Evolutionary conservation across 2,329 filamentous ascomycete genomes (phyloP).

Genomic region (Diplocarpon rosae): DNA sequence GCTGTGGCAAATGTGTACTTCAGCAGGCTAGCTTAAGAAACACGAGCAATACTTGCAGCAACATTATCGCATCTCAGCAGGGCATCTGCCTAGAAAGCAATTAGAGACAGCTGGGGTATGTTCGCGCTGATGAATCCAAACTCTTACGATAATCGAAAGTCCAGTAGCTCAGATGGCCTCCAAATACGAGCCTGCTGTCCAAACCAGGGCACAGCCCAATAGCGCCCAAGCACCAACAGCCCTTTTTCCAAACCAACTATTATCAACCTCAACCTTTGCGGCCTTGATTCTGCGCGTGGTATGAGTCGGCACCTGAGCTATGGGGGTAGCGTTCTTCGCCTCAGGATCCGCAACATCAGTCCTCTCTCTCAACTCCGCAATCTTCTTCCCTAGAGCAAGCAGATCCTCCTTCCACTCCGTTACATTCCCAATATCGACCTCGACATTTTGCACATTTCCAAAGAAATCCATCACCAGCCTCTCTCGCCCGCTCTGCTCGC

Average conservation of each 20-base stretch:
- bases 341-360: slow-evolving; percentile 24
- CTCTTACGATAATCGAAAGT: too few relatives aligned
- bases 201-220: slow-evolving; percentile 48
- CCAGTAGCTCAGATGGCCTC: slow-evolving; percentile 11
- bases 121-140: too few relatives aligned
- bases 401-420: slow-evolving; percentile 61
- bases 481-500: slow-evolving; percentile 63
- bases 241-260: slow-evolving; percentile 58
- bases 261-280: slow-evolving; percentile 52
- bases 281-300: slow-evolving; percentile 32
- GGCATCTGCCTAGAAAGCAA: too few relatives aligned
- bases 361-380: slow-evolving; percentile 38
- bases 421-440: slow-evolving; percentile 53
- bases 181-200: slow-evolving; percentile 45
- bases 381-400: slow-evolving; percentile 59
- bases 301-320: slow-evolving; percentile 8
- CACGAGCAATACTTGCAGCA: too few relatives aligned
- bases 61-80: too few relatives aligned
- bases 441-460: slow-evolving; percentile 94
- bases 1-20: too few relatives aligned
- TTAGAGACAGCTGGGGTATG: too few relatives aligned
- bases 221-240: slow-evolving; percentile 49
- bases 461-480: slow-evolving; percentile 94
- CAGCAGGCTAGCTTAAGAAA: too few relatives aligned
- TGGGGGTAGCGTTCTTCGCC: slow-evolving; percentile 18